phyloP scores from a whole-genome alignment of 441 rosid species.

The Flueggea neowawraea region DNA sequence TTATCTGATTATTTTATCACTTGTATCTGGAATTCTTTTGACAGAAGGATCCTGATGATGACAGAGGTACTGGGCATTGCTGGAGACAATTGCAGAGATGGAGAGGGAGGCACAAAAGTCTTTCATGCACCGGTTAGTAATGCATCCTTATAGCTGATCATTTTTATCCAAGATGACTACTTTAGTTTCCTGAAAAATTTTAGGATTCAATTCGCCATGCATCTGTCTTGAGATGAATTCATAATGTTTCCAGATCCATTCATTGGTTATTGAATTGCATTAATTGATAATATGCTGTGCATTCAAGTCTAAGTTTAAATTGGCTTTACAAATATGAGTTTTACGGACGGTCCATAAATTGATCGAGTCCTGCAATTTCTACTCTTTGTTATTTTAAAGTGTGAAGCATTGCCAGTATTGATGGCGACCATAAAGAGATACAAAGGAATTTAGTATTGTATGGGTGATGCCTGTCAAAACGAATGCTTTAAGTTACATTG shows the following conservation, averaged over 20 bases:
- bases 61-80: conserved; percentile 70
- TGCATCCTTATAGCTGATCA: conserved; percentile 2
- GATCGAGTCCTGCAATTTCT: background rate
- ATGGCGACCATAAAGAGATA: too few relatives aligned
- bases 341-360: background rate
- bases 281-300: too few relatives aligned
- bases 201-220: too few relatives aligned
- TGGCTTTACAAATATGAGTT: background rate
- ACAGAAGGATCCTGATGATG: conserved; percentile 70
- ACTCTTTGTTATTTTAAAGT: background rate
- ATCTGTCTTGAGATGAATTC: too few relatives aligned
- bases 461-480: too few relatives aligned
- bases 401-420: too few relatives aligned
- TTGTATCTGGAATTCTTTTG: conserved; percentile 13
- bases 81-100: conserved; percentile 72
- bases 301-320: background rate
- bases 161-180: background rate
- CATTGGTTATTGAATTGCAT: too few relatives aligned
- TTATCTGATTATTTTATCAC: conserved; percentile 3
- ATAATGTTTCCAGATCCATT: too few relatives aligned
- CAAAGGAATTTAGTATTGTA: too few relatives aligned
- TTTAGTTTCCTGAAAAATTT: too few relatives aligned
- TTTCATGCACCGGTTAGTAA: conserved; percentile 95
- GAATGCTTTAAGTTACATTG: too few relatives aligned
- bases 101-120: conserved; percentile 99